These are phyloP conservation scores for Amesomyces nigricolor DNA, from an alignment of 2,329 filamentous ascomycete species.

Conservation along the genomic window DNA sequence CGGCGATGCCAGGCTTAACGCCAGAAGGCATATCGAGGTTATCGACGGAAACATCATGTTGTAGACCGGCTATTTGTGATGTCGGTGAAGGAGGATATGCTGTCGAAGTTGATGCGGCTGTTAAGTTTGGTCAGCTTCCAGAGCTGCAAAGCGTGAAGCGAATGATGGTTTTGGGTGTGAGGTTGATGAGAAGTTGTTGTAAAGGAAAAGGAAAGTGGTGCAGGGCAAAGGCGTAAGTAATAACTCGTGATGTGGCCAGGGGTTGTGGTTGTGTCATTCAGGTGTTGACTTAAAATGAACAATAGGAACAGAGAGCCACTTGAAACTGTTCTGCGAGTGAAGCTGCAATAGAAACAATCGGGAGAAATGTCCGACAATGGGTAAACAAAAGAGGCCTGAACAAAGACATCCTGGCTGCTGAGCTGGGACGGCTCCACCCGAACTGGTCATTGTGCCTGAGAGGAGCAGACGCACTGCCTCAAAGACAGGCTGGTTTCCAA, in stretches of 20 bases:
- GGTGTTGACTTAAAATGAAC: not conserved
- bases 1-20: slow-evolving; percentile 38
- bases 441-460: not conserved
- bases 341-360: not conserved
- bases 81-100: slow-evolving; percentile 12
- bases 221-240: no score
- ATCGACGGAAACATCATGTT: slow-evolving; percentile 41
- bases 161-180: no score
- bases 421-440: not conserved
- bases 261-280: not conserved
- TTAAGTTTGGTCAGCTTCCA: slow-evolving; percentile 3
- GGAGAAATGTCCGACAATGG: not conserved
- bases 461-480: not conserved
- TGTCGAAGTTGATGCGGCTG: slow-evolving; percentile 4
- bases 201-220: no score
- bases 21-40: slow-evolving; percentile 39
- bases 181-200: no score
- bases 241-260: not conserved
- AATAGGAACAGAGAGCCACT: not conserved
- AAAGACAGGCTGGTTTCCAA: not conserved
- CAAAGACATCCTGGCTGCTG: not conserved
- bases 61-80: slow-evolving; percentile 32
- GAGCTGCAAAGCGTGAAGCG: not conserved
- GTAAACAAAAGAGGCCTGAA: not conserved
- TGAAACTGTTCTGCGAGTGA: no score